Evolutionary conservation across 2,329 filamentous ascomycete species (phyloP), one percentile per base, ranked within the genome.

Genomic region (Phyllosticta ampelicida): DNA sequence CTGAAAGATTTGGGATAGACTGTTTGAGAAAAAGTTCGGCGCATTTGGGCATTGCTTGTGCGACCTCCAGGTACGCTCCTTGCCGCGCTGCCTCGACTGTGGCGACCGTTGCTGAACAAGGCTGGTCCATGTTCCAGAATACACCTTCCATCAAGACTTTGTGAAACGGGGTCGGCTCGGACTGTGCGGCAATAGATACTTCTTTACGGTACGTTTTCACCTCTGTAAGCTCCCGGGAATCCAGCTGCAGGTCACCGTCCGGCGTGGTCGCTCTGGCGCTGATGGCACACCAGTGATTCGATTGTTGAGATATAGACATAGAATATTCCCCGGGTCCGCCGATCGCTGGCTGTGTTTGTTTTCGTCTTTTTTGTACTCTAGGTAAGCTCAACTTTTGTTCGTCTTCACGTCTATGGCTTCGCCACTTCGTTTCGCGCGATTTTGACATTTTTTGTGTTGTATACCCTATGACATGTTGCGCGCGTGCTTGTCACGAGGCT

Each of bases 1-100:
- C 55, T 52, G 65, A 65, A 70, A 70, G 69, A 72, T 63, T 73
- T 71, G 70, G 70, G 70, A 72, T 73, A 73, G 70, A 73, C 63
- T 66, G 69, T 70, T 65, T 71, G 64, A 70, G 36, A 51, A 72
- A 68, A 59, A 70, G 63, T 69, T 72, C 66, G 69, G 70, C 68
- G 70, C 66, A 68, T 70, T 61, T 26, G 56, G 53, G 28, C 30
- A 21, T 59, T 59, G 51, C 55, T 53, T 53, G 55, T 53, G 51
- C 55, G 23, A 48, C 48, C 36, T 44, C 36, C 30, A 58, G 55
- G 55, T 58, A 53, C 55, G n/a, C 30, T 19, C 21, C 28, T 11
- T 19, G 5, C 21, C 13, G 18, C 30, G 13, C 36, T 44, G 9
- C 51, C 51, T 13, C n/a, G 51, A 16, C 55, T 23, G 29, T 48